Conservation (phyloP, 2,329 filamentous ascomycete species). For the Coniochaeta ligniaria region DNA sequence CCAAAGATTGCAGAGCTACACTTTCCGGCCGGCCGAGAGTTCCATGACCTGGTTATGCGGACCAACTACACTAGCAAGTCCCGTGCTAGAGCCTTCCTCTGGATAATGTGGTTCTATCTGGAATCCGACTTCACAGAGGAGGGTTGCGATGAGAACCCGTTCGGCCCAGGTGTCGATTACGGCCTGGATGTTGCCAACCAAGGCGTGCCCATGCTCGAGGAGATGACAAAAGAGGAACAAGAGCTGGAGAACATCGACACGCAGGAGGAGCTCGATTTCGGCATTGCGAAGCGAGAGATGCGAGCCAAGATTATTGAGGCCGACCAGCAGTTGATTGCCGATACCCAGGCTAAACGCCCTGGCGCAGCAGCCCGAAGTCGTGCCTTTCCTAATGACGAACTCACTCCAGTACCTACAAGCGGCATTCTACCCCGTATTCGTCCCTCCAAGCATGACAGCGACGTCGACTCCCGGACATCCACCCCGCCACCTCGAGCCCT, state of each 20-base stretch:
- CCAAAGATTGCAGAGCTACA: slow-evolving; percentile 89
- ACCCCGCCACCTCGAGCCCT: slow-evolving; percentile 40
- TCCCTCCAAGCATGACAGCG: slow-evolving; percentile 54
- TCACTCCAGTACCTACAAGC: slow-evolving; percentile 31
- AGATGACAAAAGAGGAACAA: slow-evolving; percentile 59
- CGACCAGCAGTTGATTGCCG: slow-evolving; percentile 62
- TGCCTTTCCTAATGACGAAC: slow-evolving; percentile 4
- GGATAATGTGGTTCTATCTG: slow-evolving; percentile 99
- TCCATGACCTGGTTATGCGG: slow-evolving; percentile 95
- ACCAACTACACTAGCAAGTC: slow-evolving; percentile 74
- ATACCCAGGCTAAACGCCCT: slow-evolving; percentile 52
- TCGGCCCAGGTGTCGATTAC: slow-evolving; percentile 66
- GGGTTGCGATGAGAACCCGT: slow-evolving; percentile 84
- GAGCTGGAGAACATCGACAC: slow-evolving; percentile 69
- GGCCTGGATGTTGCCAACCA: slow-evolving; percentile 58
- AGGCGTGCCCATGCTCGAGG: slow-evolving; percentile 59
- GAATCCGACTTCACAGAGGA: slow-evolving; percentile 92
- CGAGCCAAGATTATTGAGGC: slow-evolving; percentile 68
- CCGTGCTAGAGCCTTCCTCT: slow-evolving; percentile 82
- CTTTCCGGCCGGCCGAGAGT: slow-evolving; percentile 78
- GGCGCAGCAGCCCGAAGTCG: slow-evolving; percentile 4
- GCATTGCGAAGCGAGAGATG: slow-evolving; percentile 65
- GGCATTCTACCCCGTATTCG: slow-evolving; percentile 56
- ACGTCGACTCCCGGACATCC: slow-evolving; percentile 44
- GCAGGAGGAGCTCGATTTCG: slow-evolving; percentile 61